A percentile compares a stretch with the other conserved stretches of the same genome.
Evolutionary conservation across 2,329 filamentous ascomycete genomes (phyloP).

Genomic region (Cercospora zeina): DNA sequence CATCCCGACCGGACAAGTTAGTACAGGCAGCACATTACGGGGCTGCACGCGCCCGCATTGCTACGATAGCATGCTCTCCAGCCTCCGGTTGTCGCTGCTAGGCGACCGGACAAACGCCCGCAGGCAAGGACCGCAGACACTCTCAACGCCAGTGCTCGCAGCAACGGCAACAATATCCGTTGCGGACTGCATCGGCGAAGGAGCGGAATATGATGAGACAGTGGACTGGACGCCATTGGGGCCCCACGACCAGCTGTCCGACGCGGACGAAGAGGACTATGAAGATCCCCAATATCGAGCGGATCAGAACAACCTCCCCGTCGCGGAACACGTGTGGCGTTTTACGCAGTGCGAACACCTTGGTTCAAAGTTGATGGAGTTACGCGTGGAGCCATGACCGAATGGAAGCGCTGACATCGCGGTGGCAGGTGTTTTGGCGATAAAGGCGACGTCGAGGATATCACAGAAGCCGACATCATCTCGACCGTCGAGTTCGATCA

Average conservation of each 20-base stretch:
- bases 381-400: neutral
- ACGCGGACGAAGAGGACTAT: constrained; percentile 14
- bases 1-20: neutral
- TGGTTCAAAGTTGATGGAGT: constrained; percentile 2
- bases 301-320: constrained; percentile 13
- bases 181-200: constrained; percentile 9
- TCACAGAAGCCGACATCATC: constrained; percentile 95
- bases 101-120: constrained; percentile 33
- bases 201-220: constrained; percentile 4
- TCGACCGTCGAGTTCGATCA: constrained; percentile 90
- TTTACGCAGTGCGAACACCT: constrained; percentile 27
- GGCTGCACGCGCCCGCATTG: constrained; percentile 15
- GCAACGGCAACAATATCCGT: constrained; percentile 9
- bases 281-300: constrained; percentile 21
- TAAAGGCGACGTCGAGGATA: constrained; percentile 98
- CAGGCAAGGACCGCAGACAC: neutral
- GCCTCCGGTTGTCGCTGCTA: constrained; percentile 20
- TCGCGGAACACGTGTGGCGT: constrained; percentile 23
- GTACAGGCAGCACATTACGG: neutral
- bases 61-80: constrained; percentile 34
- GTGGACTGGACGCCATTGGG: neutral
- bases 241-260: neutral
- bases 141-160: constrained; percentile 8
- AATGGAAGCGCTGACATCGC: neutral
- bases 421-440: constrained; percentile 88